Evolutionary conservation across 1,284 basidiomycete species (phyloP), one percentile per base, ranked within the genome.

Genomic region (Fomitopsis palustris): DNA sequence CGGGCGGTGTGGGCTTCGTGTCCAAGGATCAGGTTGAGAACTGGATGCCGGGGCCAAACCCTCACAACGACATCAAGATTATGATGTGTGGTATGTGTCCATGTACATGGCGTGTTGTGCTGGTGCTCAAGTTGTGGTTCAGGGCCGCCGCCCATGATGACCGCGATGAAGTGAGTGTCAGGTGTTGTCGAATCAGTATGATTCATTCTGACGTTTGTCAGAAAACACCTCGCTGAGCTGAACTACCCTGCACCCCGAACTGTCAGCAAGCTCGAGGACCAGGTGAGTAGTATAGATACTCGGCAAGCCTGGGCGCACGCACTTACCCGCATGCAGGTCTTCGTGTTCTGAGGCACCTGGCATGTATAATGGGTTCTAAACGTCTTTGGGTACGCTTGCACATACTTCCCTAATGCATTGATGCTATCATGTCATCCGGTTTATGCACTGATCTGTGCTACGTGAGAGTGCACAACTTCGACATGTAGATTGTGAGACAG

Each of bases 81-180:
- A 81, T 96, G 61, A 81, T 96, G 73, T 96, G 93, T 75, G 94
- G 89, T 85, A 69, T 55, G 83, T 75, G 45, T 25, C 4, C 21
- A 16, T 47, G 45, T 16, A 3, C 6, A 17, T 16, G 16, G 12
- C 6, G 3, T 6, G 9, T 1, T 12, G 39, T 31, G 14, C 23
- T 17, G 41, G 16, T 56, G 56, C 59, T 60, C 41, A 63, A 31
- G n/a, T 53, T 33, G 53, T 53, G 45, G 47, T 64, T 25, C 63
- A 88, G 88, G 93, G 54, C 96, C 96, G 59, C 95, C 96, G 23
- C 96, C 96, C 8, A 98, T 98, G 96, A 88, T 97, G 73, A 82
- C 80, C 56, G 96, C 95, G 51, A 98, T 98, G 95, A 98, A 98
- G 92, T 93, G 70, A 75, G 88, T 79, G 3, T 4, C n/a, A 29